A percentile compares a stretch with the other conserved stretches of the same genome.
Evolutionary conservation across 495 filamentous ascomycete genomes (phyloP).

Genomic region (Halenospora varia): DNA sequence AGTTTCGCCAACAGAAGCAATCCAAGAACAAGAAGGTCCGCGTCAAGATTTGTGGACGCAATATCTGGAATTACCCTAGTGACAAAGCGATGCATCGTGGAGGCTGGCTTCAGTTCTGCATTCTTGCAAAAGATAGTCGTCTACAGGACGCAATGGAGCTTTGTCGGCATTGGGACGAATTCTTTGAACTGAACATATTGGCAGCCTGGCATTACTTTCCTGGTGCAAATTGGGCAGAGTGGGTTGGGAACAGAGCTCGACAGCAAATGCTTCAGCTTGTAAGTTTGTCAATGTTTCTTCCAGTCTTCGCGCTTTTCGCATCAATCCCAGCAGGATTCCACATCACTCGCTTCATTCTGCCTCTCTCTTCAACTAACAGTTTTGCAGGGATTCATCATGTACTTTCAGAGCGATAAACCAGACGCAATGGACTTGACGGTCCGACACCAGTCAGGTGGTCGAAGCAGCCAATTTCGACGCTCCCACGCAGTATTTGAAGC

Average conservation of each 20-base stretch:
- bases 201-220: slow-evolving; percentile 47
- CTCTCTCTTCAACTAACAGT: no score
- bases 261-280: slow-evolving; percentile 38
- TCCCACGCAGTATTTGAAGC: slow-evolving; percentile 35
- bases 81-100: slow-evolving; percentile 45
- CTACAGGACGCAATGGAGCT: slow-evolving; percentile 43
- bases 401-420: slow-evolving; percentile 13
- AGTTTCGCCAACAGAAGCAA: background rate
- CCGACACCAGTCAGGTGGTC: slow-evolving; percentile 30
- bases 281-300: no score
- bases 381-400: slow-evolving; percentile 11
- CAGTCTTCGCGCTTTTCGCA: no score
- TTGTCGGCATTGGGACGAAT: slow-evolving; percentile 52
- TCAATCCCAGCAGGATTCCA: no score
- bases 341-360: no score
- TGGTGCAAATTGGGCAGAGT: slow-evolving; percentile 39
- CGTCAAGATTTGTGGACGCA: slow-evolving; percentile 45
- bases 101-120: slow-evolving; percentile 52
- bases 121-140: slow-evolving; percentile 46
- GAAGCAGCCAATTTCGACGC: slow-evolving; percentile 28
- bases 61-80: slow-evolving; percentile 52
- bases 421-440: slow-evolving; percentile 28
- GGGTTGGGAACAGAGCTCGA: slow-evolving; percentile 33
- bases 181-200: slow-evolving; percentile 45
- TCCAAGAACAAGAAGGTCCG: slow-evolving; percentile 33